phyloP scores from a whole-genome alignment of 1,284 basidiomycete species.

The Leucoagaricus sp. region DNA sequence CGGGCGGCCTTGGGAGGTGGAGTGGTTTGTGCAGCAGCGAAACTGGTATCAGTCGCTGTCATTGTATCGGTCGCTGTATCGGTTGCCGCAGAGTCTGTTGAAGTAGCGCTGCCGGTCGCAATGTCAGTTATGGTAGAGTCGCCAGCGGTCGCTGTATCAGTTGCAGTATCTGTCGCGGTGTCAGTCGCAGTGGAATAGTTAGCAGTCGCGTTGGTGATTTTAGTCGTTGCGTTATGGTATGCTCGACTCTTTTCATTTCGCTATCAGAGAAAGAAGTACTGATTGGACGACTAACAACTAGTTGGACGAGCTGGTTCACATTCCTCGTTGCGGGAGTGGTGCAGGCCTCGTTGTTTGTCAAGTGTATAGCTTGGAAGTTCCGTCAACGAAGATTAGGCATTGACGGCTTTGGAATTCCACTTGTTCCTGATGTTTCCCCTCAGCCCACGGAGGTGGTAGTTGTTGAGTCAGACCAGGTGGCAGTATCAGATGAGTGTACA shows the following conservation, averaged over 20 bases:
- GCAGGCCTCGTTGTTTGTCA: conserved; percentile 79
- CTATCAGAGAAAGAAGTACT: no score
- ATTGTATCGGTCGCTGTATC: no score
- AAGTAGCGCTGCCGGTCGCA: no score
- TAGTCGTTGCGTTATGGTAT: no score
- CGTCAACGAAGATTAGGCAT: conserved; percentile 78
- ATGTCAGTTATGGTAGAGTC: no score
- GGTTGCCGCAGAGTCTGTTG: background rate
- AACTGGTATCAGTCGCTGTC: background rate
- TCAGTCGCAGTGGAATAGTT: background rate
- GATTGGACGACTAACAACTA: no score
- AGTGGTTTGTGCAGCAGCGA: background rate
- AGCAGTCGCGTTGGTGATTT: background rate
- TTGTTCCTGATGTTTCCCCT: background rate
- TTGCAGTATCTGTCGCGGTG: background rate
- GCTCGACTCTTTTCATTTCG: no score
- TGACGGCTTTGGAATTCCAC: conserved; percentile 84
- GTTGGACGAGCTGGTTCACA: conserved; percentile 91
- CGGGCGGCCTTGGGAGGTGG: background rate
- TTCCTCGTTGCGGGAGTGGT: conserved; percentile 87
- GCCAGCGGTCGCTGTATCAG: background rate
- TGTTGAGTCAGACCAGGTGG: background rate
- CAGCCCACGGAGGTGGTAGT: background rate
- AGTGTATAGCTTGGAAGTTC: conserved; percentile 81
- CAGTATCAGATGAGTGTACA: background rate